Base-by-base conservation (phyloP, 2,329 filamentous ascomycete species). In the Fusarium citri region DNA sequence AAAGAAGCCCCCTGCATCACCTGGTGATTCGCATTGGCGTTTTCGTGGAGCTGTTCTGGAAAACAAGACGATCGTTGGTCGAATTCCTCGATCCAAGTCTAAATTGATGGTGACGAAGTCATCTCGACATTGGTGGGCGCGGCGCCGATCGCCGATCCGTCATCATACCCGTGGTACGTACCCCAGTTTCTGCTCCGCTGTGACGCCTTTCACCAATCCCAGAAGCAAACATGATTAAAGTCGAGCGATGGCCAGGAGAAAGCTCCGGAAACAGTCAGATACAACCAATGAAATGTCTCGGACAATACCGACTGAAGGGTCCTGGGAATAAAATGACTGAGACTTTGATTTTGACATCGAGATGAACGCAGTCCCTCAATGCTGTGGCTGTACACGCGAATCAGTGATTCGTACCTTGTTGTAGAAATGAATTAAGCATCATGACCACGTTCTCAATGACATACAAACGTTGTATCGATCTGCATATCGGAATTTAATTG, bases 41-140 rank as follows among this genome's bases (percentile, higher is more conserved):
- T 30, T 46, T 20, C 23, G 37, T 30, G 41, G 30, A 42, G 34
- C 37, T 51, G 41, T 51, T 41, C n/a, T 28, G 11, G 16, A 23
- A 30, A 22, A 25, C 16, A 42, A 37, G 28, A 40, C 69, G 73
- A 75, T 74, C 69, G 26, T 42, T 59, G 56, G 55, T 49, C 34
- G 34, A 45, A 60, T 65, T 72, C 40, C 60, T 72, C 73, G 73
- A 75, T 75, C 61, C 49, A 51, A 42, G 45, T 41, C n/a, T 25
- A 41, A 43, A 46, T 46, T 57, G 28, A 59, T 49, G 65, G 58
- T n/a, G 51, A 75, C 75, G 73, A 75, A 75, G 70, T 75, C 73
- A 75, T 75, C 59, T n/a, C 54, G 47, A 65, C 31, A 25, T 54
- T 57, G 51, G 64, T 45, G 58, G 57, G 54, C 58, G 46, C 48